Conservation (phyloP, 208 protist species). For the Angomonas deanei region DNA sequence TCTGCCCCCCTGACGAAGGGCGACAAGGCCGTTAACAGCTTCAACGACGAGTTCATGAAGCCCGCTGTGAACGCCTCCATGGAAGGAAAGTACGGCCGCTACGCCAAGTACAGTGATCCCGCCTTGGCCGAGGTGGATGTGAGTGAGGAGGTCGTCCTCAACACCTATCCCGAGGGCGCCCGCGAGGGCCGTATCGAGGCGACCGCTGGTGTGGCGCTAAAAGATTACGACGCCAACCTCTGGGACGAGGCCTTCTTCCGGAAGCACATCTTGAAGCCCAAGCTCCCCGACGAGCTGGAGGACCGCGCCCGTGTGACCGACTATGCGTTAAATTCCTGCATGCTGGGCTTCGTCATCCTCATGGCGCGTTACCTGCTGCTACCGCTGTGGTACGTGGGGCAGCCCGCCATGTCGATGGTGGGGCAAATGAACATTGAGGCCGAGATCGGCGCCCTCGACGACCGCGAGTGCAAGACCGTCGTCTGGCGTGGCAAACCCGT, state of each 20-base stretch:
- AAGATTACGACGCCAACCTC: conserved; percentile 83
- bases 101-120: conserved; percentile 85
- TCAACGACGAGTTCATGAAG: conserved; percentile 82
- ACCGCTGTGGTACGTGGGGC: conserved; percentile 82
- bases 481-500: conserved; percentile 99
- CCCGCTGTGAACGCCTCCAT: conserved; percentile 69
- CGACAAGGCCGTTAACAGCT: conserved; percentile 80
- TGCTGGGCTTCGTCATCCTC: conserved; percentile 79
- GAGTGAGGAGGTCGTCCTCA: conserved; percentile 83
- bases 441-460: conserved; percentile 91
- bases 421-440: conserved; percentile 97
- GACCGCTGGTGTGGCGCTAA: conserved; percentile 68
- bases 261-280: conserved; percentile 90
- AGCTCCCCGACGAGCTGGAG: conserved; percentile 72
- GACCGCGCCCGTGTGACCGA: conserved; percentile 81
- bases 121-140: conserved; percentile 73
- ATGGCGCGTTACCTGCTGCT: conserved; percentile 79
- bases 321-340: conserved; percentile 82
- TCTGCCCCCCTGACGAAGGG: conserved; percentile 75
- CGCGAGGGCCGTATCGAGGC: conserved; percentile 77
- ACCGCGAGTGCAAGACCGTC: conserved; percentile 90
- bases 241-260: conserved; percentile 92
- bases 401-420: conserved; percentile 89
- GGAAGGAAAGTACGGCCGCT: conserved; percentile 71
- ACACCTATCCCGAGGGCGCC: conserved; percentile 84